These are phyloP conservation scores for Arxiozyma bovina DNA, from an alignment of 1,139 yeast genomes.

Conservation along the genomic window DNA sequence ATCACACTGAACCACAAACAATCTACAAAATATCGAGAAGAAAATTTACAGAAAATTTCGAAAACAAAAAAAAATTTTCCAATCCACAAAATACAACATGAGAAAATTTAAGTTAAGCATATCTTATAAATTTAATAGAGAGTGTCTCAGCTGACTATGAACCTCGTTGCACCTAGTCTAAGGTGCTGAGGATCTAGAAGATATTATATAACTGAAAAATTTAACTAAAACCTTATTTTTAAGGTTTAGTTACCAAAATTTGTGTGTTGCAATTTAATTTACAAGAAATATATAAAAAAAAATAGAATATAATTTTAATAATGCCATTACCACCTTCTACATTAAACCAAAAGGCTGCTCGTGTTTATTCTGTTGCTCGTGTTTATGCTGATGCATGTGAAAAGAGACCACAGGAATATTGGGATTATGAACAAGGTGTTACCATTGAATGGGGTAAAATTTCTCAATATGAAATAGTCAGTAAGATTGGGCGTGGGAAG, in stretches of 20 bases:
- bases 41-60: neutral
- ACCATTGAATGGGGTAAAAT: slow-evolving; percentile 43
- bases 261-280: neutral
- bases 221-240: neutral
- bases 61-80: neutral
- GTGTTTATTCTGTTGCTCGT: slow-evolving; percentile 39
- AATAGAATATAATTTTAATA: neutral
- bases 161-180: neutral
- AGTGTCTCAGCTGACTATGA: neutral
- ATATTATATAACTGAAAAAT: too few species aligned
- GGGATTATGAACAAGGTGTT: slow-evolving; percentile 83
- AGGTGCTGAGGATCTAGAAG: too few species aligned
- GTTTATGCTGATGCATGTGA: slow-evolving; percentile 73
- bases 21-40: neutral
- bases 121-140: neutral
- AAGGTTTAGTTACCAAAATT: neutral
- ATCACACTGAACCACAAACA: neutral
- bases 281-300: too few species aligned
- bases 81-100: neutral
- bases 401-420: slow-evolving; percentile 71
- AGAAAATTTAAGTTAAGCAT: neutral
- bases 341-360: slow-evolving; percentile 32
- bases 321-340: slow-evolving; percentile 32
- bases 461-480: slow-evolving; percentile 73
- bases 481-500: slow-evolving; percentile 93